phyloP scores from a whole-genome alignment of 768 basidiomycete species.

The Naematelia aurantialba region DNA sequence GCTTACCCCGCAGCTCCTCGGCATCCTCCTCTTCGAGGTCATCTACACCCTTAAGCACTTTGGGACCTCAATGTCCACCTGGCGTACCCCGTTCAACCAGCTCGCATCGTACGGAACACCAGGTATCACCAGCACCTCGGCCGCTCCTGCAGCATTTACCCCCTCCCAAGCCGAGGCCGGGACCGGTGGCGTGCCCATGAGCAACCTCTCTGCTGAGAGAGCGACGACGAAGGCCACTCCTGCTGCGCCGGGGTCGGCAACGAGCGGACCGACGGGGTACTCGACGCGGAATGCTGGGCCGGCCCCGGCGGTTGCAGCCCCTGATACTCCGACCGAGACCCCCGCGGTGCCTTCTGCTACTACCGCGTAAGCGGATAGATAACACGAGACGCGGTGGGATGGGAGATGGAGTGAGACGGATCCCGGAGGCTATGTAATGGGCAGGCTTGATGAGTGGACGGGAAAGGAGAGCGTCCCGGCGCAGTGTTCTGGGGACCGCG shows the following conservation, averaged over 20 bases:
- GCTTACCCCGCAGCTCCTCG: no score
- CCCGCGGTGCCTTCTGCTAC: background rate
- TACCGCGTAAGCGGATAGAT: no score
- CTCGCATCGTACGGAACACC: slow-evolving; percentile 19
- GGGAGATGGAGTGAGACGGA: no score
- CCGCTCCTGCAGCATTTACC: background rate
- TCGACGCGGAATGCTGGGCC: background rate
- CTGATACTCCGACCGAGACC: background rate
- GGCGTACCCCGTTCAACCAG: slow-evolving; percentile 36
- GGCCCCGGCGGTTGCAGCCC: background rate
- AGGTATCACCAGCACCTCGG: background rate
- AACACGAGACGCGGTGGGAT: no score
- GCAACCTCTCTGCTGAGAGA: background rate
- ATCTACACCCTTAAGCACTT: slow-evolving; percentile 29
- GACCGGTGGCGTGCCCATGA: background rate
- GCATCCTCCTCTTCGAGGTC: slow-evolving; percentile 30
- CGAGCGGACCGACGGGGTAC: background rate
- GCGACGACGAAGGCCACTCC: background rate
- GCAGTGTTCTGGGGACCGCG: no score
- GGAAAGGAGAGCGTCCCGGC: no score
- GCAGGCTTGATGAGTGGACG: no score
- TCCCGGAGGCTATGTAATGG: no score
- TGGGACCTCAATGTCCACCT: slow-evolving; percentile 19
- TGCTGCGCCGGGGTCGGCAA: background rate
- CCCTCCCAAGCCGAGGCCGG: background rate